Evolutionary conservation across 73 alveolate species (phyloP).

Genomic region (Symbiodinium pilosum): DNA sequence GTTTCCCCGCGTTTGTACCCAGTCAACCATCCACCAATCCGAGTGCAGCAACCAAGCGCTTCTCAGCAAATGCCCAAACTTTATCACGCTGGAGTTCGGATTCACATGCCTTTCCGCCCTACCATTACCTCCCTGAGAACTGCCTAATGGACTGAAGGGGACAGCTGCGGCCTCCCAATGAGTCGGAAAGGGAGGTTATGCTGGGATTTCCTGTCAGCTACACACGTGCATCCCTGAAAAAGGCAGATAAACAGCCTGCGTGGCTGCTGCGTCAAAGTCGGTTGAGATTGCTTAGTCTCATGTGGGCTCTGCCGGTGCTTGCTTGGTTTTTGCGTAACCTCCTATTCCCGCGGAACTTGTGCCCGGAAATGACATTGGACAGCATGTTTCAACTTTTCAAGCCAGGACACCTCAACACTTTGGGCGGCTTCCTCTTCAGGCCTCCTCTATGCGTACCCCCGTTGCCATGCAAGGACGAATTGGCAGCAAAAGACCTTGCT

Average conservation of each 20-base stretch:
- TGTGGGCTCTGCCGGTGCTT: background rate
- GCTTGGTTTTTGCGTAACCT: background rate
- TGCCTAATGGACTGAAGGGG: background rate
- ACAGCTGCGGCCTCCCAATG: background rate
- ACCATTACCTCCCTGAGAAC: background rate
- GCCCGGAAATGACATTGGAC: background rate
- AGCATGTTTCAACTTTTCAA: background rate
- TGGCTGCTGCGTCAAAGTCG: background rate
- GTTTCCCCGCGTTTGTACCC: background rate
- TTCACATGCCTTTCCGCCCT: background rate
- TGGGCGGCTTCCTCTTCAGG: background rate
- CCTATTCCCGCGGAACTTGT: background rate
- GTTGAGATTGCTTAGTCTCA: background rate
- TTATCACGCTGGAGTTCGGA: background rate
- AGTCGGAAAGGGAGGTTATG: background rate
- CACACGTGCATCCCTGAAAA: background rate
- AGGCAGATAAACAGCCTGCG: background rate
- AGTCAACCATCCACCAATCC: background rate
- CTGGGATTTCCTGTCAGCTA: background rate
- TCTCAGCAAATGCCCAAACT: background rate
- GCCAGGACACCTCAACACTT: background rate
- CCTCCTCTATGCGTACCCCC: background rate
- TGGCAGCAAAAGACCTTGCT: background rate
- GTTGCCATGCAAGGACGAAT: background rate
- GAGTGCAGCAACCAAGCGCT: background rate